phyloP scores from a whole-genome alignment of 139 green algal species.

The Mesostigma viride region DNA sequence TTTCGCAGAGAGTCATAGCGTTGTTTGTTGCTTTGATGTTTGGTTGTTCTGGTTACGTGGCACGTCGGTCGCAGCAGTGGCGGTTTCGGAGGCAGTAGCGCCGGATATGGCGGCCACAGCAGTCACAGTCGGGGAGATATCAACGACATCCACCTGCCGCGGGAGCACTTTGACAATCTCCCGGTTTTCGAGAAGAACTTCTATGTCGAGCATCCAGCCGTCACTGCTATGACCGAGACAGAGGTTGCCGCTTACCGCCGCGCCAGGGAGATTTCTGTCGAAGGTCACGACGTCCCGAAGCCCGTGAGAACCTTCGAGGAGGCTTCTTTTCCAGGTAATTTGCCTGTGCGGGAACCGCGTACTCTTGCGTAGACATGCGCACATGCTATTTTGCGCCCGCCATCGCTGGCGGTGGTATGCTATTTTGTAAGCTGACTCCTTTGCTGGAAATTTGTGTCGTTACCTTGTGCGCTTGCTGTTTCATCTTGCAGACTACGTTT shows the following conservation, averaged over 20 bases:
- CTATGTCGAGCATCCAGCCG: constrained; percentile 73
- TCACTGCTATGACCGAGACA: constrained; percentile 47
- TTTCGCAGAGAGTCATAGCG: too few species aligned
- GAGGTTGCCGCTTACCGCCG: constrained; percentile 63
- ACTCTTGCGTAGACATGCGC: too few species aligned
- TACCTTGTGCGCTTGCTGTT: too few species aligned
- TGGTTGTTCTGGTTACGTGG: constrained; percentile 8
- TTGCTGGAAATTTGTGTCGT: too few species aligned
- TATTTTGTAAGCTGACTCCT: too few species aligned
- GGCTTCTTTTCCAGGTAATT: constrained; percentile 57
- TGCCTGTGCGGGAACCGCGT: neutral
- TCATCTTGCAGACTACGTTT: constrained; percentile 66
- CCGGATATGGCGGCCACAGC: too few species aligned
- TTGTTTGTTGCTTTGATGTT: too few species aligned
- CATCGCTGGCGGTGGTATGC: neutral
- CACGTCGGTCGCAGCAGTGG: constrained; percentile 21
- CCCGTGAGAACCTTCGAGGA: constrained; percentile 60
- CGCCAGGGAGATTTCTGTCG: constrained; percentile 47
- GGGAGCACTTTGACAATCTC: constrained; percentile 66
- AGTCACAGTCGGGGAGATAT: too few species aligned
- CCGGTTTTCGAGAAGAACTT: constrained; percentile 86
- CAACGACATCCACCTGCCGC: constrained; percentile 51
- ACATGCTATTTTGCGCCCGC: neutral
- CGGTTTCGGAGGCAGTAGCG: too few species aligned
- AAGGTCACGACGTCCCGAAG: constrained; percentile 52